Base-by-base conservation (phyloP, 2,329 filamentous ascomycete species). In the Xenosphaeropsis pyriputrescens region DNA sequence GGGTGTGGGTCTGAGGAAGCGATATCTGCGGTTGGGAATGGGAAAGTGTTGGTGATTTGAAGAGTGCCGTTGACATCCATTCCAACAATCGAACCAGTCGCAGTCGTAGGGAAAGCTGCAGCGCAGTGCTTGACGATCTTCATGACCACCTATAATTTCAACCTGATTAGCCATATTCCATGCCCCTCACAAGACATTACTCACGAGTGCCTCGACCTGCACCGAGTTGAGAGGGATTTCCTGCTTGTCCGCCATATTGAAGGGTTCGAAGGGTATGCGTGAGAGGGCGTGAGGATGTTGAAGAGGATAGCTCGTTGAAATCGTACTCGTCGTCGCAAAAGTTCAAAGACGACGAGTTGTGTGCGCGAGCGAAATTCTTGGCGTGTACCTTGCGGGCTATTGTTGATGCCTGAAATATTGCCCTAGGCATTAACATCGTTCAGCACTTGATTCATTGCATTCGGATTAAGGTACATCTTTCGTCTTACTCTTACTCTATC, bases 61-160 rank as follows among this genome's bases (percentile, higher is more conserved):
- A 96, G 75, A 42, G 78, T 70, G 47, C 75, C 75, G 47, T 81
- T 76, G 53, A 75, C 74, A 61, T 96, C 89, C 84, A 96, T 88
- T 51, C 91, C 91, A 43, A 95, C 86, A 44, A 95, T 74, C 45
- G 82, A 85, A 45, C 89, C 89, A 39, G 88, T 95, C 40, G 86
- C 85, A 40, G 79, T 79, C 37, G 85, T 89, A 35, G 89, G 89
- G 65, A 94, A 95, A 39, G 74, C 72, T 53, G 83, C 75, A 41
- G 85, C 81, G 66, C 84, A 85, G 68, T 95, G 88, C 66, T 93
- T 95, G 63, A 93, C 88, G 59, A 96, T 88, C 70, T 95, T 94
- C 82, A 95, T 89, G 51, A 93, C 84, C 55, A 93, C 84, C 84
- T 91, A 41, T 51, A 17, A 32, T 18, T 47, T 42, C 22, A 6